Evolutionary conservation across 805 yeast species (phyloP).

Genomic region (Wickerhamomyces silvicola): DNA sequence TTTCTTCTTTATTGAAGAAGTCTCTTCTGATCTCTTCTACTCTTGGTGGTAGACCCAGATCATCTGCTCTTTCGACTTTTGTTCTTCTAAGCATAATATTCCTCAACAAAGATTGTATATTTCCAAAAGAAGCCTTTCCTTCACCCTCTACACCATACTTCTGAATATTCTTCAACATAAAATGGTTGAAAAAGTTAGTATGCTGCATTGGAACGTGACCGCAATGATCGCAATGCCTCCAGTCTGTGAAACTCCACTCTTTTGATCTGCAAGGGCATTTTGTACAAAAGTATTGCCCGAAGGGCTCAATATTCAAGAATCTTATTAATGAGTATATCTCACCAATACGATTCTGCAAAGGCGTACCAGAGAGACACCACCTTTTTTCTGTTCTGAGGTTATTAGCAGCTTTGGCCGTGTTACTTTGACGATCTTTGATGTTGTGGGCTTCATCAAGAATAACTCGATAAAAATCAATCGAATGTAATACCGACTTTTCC

Average conservation of each 20-base stretch:
- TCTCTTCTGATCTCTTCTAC: constrained; percentile 85
- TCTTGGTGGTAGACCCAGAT: constrained; percentile 94
- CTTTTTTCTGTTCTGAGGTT: constrained; percentile 62
- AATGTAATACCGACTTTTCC: constrained; percentile 71
- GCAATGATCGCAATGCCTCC: constrained; percentile 80
- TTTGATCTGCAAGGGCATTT: constrained; percentile 78
- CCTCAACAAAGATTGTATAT: constrained; percentile 65
- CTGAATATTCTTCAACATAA: constrained; percentile 90
- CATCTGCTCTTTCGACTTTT: constrained; percentile 94
- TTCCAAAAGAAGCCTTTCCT: constrained; percentile 69
- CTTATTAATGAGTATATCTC: constrained; percentile 91
- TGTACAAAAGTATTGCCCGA: constrained; percentile 87
- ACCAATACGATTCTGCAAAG: constrained; percentile 92
- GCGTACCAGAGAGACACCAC: constrained; percentile 95
- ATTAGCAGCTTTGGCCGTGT: constrained; percentile 90
- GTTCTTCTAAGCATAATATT: constrained; percentile 92
- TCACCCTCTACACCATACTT: constrained; percentile 77
- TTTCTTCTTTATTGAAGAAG: constrained; percentile 88
- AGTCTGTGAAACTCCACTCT: constrained; percentile 81
- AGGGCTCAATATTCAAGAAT: constrained; percentile 78
- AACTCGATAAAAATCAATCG: constrained; percentile 72
- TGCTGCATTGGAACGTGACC: constrained; percentile 94
- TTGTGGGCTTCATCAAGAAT: constrained; percentile 96
- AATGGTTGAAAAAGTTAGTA: constrained; percentile 91
- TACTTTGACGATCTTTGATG: constrained; percentile 89